These are phyloP conservation scores for Dryas integrifolia DNA, from an alignment of 331 rosid species.

Conservation along the genomic window DNA sequence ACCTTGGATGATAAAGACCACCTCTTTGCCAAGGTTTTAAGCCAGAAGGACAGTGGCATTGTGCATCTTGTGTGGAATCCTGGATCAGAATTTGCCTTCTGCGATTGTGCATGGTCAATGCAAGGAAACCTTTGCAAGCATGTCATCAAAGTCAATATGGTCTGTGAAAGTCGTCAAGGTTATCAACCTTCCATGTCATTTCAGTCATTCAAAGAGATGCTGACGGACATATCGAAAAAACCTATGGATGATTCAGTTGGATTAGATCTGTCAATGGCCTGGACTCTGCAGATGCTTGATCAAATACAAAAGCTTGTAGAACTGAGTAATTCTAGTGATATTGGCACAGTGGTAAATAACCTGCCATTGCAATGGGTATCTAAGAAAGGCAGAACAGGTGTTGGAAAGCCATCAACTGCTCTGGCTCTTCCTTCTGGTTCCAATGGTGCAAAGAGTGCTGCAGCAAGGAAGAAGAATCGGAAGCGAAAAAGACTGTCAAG, in stretches of 20 bases:
- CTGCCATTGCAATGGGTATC: constrained; percentile 86
- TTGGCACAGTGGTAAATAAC: constrained; percentile 61
- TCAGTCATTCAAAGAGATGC: constrained; percentile 56
- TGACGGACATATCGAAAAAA: constrained; percentile 55
- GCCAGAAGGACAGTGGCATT: constrained; percentile 55
- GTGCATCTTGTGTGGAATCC: constrained; percentile 87
- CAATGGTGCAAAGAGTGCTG: constrained; percentile 29
- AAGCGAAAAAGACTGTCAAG: constrained; percentile 78
- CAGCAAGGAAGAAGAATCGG: constrained; percentile 45
- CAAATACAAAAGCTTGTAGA: constrained; percentile 71
- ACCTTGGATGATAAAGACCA: constrained; percentile 55
- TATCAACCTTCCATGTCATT: constrained; percentile 57
- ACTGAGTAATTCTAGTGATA: constrained; percentile 53
- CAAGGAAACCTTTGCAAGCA: constrained; percentile 93
- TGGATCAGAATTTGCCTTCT: constrained; percentile 79
- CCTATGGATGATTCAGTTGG: constrained; percentile 80
- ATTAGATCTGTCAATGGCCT: constrained; percentile 68
- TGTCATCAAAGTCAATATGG: constrained; percentile 70
- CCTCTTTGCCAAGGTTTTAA: constrained; percentile 69
- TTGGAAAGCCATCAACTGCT: constrained; percentile 49
- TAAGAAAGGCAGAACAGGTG: constrained; percentile 64
- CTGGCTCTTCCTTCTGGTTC: constrained; percentile 34
- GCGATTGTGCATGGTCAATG: constrained; percentile 86
- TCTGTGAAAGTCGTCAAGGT: constrained; percentile 44
- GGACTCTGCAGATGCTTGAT: constrained; percentile 75